Evolutionary conservation across 2,329 filamentous ascomycete species (phyloP).

Genomic region (Colletotrichum brevisporum): DNA sequence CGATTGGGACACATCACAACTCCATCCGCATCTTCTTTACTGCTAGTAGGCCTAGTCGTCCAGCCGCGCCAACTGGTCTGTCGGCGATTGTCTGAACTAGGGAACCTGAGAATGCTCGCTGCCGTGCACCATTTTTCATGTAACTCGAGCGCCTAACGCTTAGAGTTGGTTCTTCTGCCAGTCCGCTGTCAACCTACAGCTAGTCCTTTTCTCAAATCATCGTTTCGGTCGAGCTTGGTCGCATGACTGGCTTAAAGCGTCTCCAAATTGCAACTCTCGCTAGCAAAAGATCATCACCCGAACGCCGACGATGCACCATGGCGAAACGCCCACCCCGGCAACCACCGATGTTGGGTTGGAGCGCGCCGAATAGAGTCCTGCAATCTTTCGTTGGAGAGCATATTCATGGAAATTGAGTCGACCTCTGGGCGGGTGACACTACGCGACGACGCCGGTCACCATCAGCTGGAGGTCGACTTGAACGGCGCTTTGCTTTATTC

Average conservation of each 20-base stretch:
- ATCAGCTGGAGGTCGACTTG: neutral
- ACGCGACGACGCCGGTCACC: too few relatives aligned
- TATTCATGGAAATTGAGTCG: neutral
- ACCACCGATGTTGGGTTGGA: neutral
- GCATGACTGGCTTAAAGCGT: neutral
- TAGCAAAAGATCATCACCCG: constrained; percentile 10
- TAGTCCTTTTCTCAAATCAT: neutral
- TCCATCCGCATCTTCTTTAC: constrained; percentile 2
- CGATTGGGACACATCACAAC: constrained; percentile 10
- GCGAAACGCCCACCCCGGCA: neutral
- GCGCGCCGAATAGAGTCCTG: too few relatives aligned
- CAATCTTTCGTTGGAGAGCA: too few relatives aligned
- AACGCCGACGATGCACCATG: neutral
- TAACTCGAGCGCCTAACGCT: too few relatives aligned
- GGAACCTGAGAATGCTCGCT: neutral
- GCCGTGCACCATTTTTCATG: neutral
- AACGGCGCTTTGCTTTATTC: constrained; percentile 18
- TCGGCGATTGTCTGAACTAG: neutral
- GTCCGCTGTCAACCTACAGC: neutral
- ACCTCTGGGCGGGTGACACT: neutral
- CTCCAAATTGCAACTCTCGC: neutral
- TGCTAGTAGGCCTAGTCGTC: neutral
- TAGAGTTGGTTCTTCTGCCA: neutral
- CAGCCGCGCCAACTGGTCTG: neutral
- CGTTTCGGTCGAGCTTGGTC: neutral